Evolutionary conservation across 2,329 filamentous ascomycete genomes (phyloP).

Genomic region (Huntiella savannae): DNA sequence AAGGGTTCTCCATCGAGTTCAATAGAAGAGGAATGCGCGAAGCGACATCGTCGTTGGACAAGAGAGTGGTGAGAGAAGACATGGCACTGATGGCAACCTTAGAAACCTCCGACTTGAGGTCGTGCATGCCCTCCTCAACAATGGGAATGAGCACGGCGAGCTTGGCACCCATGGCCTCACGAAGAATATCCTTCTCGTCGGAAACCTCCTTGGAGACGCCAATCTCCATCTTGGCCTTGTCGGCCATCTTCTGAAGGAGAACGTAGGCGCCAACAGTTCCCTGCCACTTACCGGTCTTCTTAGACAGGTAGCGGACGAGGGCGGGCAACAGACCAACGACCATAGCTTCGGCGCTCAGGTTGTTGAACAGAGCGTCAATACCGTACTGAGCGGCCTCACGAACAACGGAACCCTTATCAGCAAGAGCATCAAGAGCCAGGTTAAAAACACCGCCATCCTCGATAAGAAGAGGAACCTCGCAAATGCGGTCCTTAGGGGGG

Average conservation of each 20-base stretch:
- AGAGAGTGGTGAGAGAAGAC: conserved; percentile 69
- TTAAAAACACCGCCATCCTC: conserved; percentile 57
- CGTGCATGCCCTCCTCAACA: conserved; percentile 87
- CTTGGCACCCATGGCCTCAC: conserved; percentile 76
- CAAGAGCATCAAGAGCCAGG: conserved; percentile 61
- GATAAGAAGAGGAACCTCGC: conserved; percentile 66
- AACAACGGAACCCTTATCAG: conserved; percentile 79
- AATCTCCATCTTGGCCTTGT: conserved; percentile 74
- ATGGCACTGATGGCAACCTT: conserved; percentile 89
- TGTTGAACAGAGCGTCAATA: conserved; percentile 68
- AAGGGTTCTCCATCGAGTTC: conserved; percentile 89
- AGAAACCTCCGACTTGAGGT: conserved; percentile 71
- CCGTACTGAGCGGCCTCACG: conserved; percentile 88
- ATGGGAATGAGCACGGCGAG: conserved; percentile 76
- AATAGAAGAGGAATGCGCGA: conserved; percentile 82
- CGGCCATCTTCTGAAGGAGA: conserved; percentile 79
- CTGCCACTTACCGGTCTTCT: conserved; percentile 89
- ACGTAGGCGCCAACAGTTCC: conserved; percentile 74
- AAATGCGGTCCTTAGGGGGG: conserved; percentile 54
- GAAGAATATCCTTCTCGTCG: conserved; percentile 68
- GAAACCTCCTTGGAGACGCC: conserved; percentile 67
- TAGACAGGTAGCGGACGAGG: conserved; percentile 56
- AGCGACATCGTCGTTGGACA: conserved; percentile 92
- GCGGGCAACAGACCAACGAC: conserved; percentile 66
- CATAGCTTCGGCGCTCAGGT: conserved; percentile 63